A percentile compares a stretch with the other conserved stretches of the same genome.
phyloP scores from a whole-genome alignment of 2,329 filamentous ascomycete genomes.

The Pseudovirgaria hyperparasitica region DNA sequence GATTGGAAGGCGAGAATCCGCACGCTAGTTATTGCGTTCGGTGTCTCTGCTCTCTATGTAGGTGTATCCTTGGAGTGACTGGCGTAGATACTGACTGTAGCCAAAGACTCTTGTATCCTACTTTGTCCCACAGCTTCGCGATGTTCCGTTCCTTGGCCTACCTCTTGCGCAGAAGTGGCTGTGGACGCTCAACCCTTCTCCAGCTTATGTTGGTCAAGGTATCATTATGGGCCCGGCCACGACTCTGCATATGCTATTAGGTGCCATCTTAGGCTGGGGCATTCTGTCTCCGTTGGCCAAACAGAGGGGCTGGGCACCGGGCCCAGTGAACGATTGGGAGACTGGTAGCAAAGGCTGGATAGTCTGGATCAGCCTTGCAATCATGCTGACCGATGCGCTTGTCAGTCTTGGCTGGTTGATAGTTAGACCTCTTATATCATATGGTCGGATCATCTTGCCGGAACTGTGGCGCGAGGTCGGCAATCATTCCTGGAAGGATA shows the following conservation, averaged over 20 bases:
- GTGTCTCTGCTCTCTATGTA: slow-evolving; percentile 41
- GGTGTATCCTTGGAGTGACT: slow-evolving; percentile 9
- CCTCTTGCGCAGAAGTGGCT: slow-evolving; percentile 69
- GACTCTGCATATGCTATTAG: slow-evolving; percentile 88
- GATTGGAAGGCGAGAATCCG: slow-evolving; percentile 52
- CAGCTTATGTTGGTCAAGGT: slow-evolving; percentile 94
- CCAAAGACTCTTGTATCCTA: slow-evolving; percentile 67
- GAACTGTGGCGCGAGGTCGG: slow-evolving; percentile 15
- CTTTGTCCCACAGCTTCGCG: slow-evolving; percentile 74
- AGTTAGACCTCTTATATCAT: slow-evolving; percentile 45
- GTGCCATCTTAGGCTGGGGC: slow-evolving; percentile 81
- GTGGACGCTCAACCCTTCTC: slow-evolving; percentile 91
- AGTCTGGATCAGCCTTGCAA: slow-evolving; percentile 88
- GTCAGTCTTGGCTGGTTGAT: slow-evolving; percentile 75
- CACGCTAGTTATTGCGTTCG: slow-evolving; percentile 46
- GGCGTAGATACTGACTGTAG: slow-evolving; percentile 2
- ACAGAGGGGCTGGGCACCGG: slow-evolving; percentile 75
- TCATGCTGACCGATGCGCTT: slow-evolving; percentile 91
- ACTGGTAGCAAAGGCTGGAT: slow-evolving; percentile 96
- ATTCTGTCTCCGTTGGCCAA: slow-evolving; percentile 84
- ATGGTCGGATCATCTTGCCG: slow-evolving; percentile 28
- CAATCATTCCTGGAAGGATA: slow-evolving; percentile 25
- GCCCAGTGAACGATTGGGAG: slow-evolving; percentile 77
- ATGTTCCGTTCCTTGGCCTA: slow-evolving; percentile 74
- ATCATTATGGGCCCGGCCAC: slow-evolving; percentile 98